phyloP scores from a whole-genome alignment of 495 filamentous ascomycete species.

The Physcia stellaris region DNA sequence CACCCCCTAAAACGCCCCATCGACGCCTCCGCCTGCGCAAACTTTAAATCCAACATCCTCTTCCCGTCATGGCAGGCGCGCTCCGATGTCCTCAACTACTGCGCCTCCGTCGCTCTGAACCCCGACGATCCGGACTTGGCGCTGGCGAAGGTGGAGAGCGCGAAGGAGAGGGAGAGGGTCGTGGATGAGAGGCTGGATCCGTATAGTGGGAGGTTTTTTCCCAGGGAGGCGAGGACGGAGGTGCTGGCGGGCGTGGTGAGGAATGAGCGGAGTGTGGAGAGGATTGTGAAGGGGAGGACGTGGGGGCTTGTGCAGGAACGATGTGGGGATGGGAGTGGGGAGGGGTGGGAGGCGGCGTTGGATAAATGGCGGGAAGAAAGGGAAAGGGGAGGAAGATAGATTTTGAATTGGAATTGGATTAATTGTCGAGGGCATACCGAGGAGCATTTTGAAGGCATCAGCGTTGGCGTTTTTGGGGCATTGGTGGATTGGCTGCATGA shows the following conservation, averaged over 20 bases:
- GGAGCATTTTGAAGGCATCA: no score
- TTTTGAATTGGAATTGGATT: no score
- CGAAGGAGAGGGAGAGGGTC: slow-evolving; percentile 55
- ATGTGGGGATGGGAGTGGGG: slow-evolving; percentile 47
- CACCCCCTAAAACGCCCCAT: slow-evolving; percentile 31
- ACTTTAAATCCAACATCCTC: slow-evolving; percentile 66
- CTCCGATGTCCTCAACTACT: slow-evolving; percentile 80
- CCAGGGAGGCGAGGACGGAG: slow-evolving; percentile 73
- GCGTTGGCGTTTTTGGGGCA: no score
- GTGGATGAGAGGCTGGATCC: slow-evolving; percentile 88
- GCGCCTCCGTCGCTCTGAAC: slow-evolving; percentile 79
- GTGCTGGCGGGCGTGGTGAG: slow-evolving; percentile 61
- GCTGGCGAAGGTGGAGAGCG: slow-evolving; percentile 54
- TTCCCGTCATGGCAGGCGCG: slow-evolving; percentile 83
- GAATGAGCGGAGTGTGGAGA: slow-evolving; percentile 76
- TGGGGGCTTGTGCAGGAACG: slow-evolving; percentile 73
- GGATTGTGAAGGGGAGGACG: slow-evolving; percentile 68
- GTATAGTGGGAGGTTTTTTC: slow-evolving; percentile 76
- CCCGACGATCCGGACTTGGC: slow-evolving; percentile 75
- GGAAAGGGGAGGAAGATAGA: slow-evolving; percentile 18
- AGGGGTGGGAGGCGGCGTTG: slow-evolving; percentile 49
- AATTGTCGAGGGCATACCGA: no score
- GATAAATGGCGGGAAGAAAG: slow-evolving; percentile 44
- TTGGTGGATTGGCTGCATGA: no score
- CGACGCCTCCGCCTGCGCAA: slow-evolving; percentile 43